Conservation (phyloP, 2,329 filamentous ascomycete genomes). For the Monosporascus sp. region DNA sequence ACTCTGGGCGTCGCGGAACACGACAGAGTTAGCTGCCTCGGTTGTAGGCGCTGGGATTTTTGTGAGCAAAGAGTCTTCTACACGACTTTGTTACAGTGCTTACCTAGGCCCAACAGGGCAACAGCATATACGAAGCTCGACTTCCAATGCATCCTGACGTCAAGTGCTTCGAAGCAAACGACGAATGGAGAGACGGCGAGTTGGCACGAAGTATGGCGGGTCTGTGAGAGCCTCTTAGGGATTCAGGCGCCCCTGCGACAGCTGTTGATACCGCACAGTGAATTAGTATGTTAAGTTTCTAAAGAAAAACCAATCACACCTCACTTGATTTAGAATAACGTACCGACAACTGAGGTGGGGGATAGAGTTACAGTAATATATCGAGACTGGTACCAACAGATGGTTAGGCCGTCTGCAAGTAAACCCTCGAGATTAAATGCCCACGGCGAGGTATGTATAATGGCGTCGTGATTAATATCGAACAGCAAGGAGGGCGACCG, state of each 20-base stretch:
- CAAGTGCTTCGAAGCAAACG: not conserved
- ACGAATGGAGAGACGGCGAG: not conserved
- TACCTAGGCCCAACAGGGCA: slow-evolving; percentile 19
- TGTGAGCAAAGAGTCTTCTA: not conserved
- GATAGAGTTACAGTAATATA: not conserved
- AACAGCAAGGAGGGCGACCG: not conserved
- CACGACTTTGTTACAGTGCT: slow-evolving; percentile 1
- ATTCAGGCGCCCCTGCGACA: not conserved
- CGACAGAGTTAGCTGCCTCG: slow-evolving; percentile 17
- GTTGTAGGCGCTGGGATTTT: not conserved
- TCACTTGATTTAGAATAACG: not conserved
- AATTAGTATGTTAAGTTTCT: not conserved
- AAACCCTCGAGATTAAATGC: not conserved
- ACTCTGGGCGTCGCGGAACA: slow-evolving; percentile 21
- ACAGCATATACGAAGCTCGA: slow-evolving; percentile 13
- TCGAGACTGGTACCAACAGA: not conserved
- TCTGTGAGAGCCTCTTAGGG: not conserved
- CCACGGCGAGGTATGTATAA: not conserved
- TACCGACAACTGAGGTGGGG: not conserved
- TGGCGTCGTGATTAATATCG: not conserved
- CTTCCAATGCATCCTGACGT: slow-evolving; percentile 21
- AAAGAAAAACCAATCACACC: not conserved
- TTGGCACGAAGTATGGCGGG: not conserved
- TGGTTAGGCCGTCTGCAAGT: not conserved
- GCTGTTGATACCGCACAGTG: not conserved